Percentiles rank a stretch among this genome's conserved stretches.
Evolutionary conservation across 257 asterid species (phyloP).

Genomic region (Plantago major): DNA sequence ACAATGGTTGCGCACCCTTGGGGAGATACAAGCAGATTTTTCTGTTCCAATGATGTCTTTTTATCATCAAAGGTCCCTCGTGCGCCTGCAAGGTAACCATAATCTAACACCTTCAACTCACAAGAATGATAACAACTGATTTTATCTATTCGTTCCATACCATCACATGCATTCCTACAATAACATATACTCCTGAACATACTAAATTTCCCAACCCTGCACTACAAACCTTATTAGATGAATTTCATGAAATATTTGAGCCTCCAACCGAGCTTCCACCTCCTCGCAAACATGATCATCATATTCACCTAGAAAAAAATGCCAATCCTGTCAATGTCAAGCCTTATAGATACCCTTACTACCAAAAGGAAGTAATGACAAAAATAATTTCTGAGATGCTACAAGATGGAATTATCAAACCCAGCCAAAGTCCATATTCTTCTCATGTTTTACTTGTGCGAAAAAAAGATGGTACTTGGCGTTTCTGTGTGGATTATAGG

Average conservation of each 20-base stretch:
- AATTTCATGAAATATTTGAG: not conserved
- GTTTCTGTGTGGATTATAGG: too few species aligned
- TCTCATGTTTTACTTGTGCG: too few species aligned
- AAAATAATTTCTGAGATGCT: not conserved
- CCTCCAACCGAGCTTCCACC: not conserved
- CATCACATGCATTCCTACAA: not conserved
- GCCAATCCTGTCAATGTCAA: not conserved
- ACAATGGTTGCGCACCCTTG: not conserved
- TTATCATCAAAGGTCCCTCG: too few species aligned
- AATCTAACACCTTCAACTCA: too few species aligned
- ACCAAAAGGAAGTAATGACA: not conserved
- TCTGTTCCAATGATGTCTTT: not conserved
- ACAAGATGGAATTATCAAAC: not conserved
- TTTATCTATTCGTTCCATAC: not conserved
- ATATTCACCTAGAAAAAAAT: not conserved
- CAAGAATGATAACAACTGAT: not conserved
- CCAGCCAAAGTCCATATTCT: too few species aligned
- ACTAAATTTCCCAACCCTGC: not conserved
- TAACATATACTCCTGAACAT: not conserved
- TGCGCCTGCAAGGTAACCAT: too few species aligned
- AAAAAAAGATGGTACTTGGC: too few species aligned
- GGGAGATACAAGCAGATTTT: not conserved
- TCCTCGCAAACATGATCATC: not conserved
- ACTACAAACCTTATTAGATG: not conserved
- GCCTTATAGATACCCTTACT: not conserved